Evolutionary conservation across 2,329 filamentous ascomycete species (phyloP).

Genomic region (Fusarium torreyae): DNA sequence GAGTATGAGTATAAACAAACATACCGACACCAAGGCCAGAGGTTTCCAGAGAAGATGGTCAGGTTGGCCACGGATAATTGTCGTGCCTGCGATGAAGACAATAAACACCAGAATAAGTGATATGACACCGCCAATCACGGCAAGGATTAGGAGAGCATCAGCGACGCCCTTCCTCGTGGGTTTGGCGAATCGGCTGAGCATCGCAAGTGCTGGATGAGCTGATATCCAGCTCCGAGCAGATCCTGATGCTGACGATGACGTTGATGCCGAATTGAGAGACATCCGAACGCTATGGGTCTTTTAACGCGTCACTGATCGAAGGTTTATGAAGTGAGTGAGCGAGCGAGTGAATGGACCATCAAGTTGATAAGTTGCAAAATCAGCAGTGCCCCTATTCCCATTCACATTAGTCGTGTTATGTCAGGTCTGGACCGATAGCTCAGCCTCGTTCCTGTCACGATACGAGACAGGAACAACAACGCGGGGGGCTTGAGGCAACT

Average conservation of each 20-base stretch:
- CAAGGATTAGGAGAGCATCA: constrained; percentile 38
- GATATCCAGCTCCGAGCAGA: constrained; percentile 17
- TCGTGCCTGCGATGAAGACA: constrained; percentile 46
- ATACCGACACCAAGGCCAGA: constrained; percentile 48
- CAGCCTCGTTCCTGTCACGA: constrained; percentile 34
- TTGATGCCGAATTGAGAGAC: constrained; percentile 5
- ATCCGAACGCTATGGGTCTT: not conserved
- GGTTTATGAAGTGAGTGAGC: not conserved
- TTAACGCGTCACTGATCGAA: not conserved
- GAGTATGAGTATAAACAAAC: not conserved
- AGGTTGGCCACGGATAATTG: constrained; percentile 32
- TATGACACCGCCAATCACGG: constrained; percentile 43
- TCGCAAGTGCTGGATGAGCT: constrained; percentile 22
- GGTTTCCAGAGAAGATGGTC: constrained; percentile 43
- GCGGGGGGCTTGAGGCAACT: constrained; percentile 25
- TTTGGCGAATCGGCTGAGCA: constrained; percentile 35
- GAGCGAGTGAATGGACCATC: not conserved
- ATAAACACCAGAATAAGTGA: constrained; percentile 38
- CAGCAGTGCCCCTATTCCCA: constrained; percentile 33
- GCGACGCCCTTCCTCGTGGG: constrained; percentile 36
- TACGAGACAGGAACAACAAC: constrained; percentile 38
- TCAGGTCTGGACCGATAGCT: constrained; percentile 10
- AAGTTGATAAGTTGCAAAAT: constrained; percentile 16
- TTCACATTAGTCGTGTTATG: constrained; percentile 18
- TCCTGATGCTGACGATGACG: constrained; percentile 24